phyloP scores from a whole-genome alignment of 2,329 filamentous ascomycete species.

The Tetracladium maxilliforme region DNA sequence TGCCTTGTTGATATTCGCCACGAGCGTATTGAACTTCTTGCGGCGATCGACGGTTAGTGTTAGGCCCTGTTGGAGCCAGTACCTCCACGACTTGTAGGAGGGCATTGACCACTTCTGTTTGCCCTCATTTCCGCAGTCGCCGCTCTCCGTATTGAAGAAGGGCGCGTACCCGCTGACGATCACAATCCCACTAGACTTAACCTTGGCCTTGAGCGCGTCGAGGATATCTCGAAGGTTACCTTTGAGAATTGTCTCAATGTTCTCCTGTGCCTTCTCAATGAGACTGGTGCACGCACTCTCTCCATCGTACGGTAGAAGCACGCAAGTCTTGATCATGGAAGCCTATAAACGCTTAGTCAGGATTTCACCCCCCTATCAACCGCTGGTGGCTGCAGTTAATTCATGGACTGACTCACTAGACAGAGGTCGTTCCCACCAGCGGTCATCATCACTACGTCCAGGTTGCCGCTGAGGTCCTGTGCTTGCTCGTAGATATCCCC shows the following conservation, averaged over 20 bases:
- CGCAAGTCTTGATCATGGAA: conserved; percentile 9
- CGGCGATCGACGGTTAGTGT: conserved; percentile 12
- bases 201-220: conserved; percentile 12
- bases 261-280: conserved; percentile 10
- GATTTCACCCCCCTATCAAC: no score
- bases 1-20: conserved; percentile 11
- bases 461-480: conserved; percentile 8
- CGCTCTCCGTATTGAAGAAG: conserved; percentile 16
- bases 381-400: no score
- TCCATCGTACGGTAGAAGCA: conserved; percentile 7
- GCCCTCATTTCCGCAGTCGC: conserved; percentile 8
- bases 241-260: conserved; percentile 12
- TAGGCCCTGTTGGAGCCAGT: conserved; percentile 2
- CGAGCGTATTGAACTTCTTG: conserved; percentile 13
- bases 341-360: background rate
- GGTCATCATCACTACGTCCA: conserved; percentile 20
- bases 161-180: conserved; percentile 15
- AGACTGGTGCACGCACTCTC: conserved; percentile 5
- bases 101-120: no score
- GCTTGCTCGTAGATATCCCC: conserved; percentile 13
- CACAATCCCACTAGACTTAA: conserved; percentile 14
- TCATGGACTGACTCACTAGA: conserved; percentile 9
- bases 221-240: conserved; percentile 13
- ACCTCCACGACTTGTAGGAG: conserved; percentile 5
- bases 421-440: conserved; percentile 22